Conservation (phyloP, 257 asterid genomes). For the Solanum medicagineum region DNA sequence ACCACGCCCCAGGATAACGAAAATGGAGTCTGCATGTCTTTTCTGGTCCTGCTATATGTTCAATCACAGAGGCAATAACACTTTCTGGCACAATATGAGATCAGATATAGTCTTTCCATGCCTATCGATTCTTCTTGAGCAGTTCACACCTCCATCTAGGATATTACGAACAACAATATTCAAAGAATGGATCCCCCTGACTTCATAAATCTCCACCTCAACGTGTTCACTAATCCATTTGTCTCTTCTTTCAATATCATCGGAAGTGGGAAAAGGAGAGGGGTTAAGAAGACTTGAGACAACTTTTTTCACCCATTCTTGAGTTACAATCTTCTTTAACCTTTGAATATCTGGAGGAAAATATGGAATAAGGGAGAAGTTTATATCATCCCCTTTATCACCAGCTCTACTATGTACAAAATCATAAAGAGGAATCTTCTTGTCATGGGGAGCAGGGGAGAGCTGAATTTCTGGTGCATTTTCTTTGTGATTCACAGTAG, state of each 20-base stretch:
- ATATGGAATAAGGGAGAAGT: constrained; percentile 84
- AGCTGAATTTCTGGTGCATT: constrained; percentile 5
- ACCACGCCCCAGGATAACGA: not conserved
- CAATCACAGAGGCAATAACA: constrained; percentile 53
- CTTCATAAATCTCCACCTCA: constrained; percentile 78
- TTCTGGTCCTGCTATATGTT: not conserved
- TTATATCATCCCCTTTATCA: constrained; percentile 81
- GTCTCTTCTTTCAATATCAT: constrained; percentile 31
- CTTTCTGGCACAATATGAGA: constrained; percentile 53
- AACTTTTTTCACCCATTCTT: constrained; percentile 61
- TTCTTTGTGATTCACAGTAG: not conserved
- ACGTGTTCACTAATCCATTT: constrained; percentile 41
- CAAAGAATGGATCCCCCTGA: constrained; percentile 58
- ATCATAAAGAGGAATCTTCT: constrained; percentile 47
- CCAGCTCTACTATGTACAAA: constrained; percentile 88
- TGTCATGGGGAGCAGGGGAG: constrained; percentile 49
- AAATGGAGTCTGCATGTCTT: not conserved
- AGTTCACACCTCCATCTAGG: constrained; percentile 92
- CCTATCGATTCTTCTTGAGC: constrained; percentile 89
- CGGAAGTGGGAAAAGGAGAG: constrained; percentile 36
- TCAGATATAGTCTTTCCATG: constrained; percentile 89
- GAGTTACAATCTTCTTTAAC: constrained; percentile 57
- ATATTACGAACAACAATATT: constrained; percentile 74
- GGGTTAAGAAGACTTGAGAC: constrained; percentile 45
- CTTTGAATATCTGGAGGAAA: constrained; percentile 67